Percentiles rank a stretch among this genome's conserved stretches.
Conservation (phyloP, 768 basidiomycete species). For the Pulveroboletus sp. region DNA sequence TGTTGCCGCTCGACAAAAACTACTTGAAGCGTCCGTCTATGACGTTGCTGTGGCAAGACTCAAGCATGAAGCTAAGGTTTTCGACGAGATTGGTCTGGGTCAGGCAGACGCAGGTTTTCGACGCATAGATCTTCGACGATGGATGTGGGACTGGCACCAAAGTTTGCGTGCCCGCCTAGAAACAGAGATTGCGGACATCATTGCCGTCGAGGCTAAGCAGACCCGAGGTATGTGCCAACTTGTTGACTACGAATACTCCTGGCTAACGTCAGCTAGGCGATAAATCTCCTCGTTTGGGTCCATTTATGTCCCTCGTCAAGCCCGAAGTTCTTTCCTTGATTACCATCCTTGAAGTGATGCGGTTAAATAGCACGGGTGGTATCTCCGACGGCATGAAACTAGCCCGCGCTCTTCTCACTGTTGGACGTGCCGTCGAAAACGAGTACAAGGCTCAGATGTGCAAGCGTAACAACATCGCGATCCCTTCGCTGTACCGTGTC, state of each 20-base stretch:
- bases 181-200: constrained; percentile 48
- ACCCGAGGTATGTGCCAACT: constrained; percentile 17
- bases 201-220: constrained; percentile 33
- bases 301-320: constrained; percentile 74
- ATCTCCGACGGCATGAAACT: constrained; percentile 89
- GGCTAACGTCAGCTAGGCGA: constrained; percentile 6
- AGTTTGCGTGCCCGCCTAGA: constrained; percentile 52
- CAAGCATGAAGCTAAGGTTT: constrained; percentile 56
- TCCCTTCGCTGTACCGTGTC: constrained; percentile 36
- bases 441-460: constrained; percentile 88
- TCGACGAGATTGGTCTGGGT: constrained; percentile 57
- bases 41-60: constrained; percentile 76
- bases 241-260: background rate
- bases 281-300: constrained; percentile 41
- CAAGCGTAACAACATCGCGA: constrained; percentile 55
- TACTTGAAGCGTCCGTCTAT: constrained; percentile 83
- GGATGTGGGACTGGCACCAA: constrained; percentile 88
- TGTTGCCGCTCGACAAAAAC: constrained; percentile 68
- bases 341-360: constrained; percentile 87
- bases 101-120: constrained; percentile 42
- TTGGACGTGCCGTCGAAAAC: constrained; percentile 84
- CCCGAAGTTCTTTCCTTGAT: constrained; percentile 82
- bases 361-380: constrained; percentile 72
- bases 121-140: constrained; percentile 54
- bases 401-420: constrained; percentile 69